Conservation (phyloP, 139 green algal species). For the Yamagishiella unicocca region DNA sequence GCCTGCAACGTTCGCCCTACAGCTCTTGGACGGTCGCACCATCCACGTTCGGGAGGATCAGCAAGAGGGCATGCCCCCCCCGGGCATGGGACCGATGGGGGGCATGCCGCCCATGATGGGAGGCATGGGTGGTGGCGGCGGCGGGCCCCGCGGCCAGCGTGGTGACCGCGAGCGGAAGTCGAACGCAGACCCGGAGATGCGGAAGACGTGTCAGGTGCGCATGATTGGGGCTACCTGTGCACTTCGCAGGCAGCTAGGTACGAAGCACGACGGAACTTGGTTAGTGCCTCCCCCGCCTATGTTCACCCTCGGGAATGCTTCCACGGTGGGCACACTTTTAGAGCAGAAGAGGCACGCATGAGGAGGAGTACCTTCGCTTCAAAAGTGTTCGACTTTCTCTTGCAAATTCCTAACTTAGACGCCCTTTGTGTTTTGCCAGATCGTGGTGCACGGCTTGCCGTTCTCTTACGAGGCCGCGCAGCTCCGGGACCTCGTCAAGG, state of each 20-base stretch:
- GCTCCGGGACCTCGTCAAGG: constrained; percentile 68
- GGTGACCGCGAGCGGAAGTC: constrained; percentile 9
- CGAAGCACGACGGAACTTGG: no score
- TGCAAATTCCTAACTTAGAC: no score
- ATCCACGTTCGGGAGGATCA: constrained; percentile 75
- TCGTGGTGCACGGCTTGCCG: constrained; percentile 81
- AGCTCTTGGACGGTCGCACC: constrained; percentile 58
- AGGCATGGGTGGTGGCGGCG: neutral
- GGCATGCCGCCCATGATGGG: constrained; percentile 16
- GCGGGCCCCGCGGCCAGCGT: constrained; percentile 3
- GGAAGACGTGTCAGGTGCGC: constrained; percentile 44
- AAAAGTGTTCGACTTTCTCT: no score
- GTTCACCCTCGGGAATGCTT: no score
- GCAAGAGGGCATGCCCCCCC: constrained; percentile 64
- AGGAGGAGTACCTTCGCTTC: no score
- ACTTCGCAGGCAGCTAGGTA: no score
- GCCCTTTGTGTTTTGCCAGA: no score
- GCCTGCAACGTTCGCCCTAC: neutral
- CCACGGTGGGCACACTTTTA: no score
- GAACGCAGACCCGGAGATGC: constrained; percentile 36
- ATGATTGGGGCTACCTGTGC: no score
- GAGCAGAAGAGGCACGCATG: no score
- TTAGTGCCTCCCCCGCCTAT: no score
- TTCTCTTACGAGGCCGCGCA: constrained; percentile 64
- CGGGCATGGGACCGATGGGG: constrained; percentile 24